Percentiles rank a stretch among this genome's conserved stretches.
phyloP scores from a whole-genome alignment of 2,329 filamentous ascomycete species.

The Penicillium vulpinum region DNA sequence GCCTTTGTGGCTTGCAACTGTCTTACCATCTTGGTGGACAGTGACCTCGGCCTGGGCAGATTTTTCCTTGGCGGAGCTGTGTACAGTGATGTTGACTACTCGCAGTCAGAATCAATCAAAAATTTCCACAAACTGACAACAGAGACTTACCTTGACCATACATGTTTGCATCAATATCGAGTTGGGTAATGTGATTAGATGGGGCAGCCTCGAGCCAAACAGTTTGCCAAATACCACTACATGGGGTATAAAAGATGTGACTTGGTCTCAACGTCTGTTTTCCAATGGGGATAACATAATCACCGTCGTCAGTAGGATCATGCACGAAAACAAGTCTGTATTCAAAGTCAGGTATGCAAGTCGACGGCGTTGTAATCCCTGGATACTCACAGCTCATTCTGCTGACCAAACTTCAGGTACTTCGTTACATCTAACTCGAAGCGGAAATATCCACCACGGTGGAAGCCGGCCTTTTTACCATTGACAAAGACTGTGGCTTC shows the following conservation, averaged over 20 bases:
- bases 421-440: slow-evolving; percentile 62
- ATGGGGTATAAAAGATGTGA: slow-evolving; percentile 69
- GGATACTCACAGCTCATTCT: slow-evolving; percentile 56
- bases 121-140: background rate
- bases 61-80: slow-evolving; percentile 44
- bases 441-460: slow-evolving; percentile 63
- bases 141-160: slow-evolving; percentile 50
- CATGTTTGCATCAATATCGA: slow-evolving; percentile 61
- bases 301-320: slow-evolving; percentile 63
- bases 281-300: slow-evolving; percentile 62
- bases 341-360: background rate
- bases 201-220: slow-evolving; percentile 71
- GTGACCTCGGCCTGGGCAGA: slow-evolving; percentile 41
- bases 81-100: slow-evolving; percentile 58
- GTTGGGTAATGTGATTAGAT: slow-evolving; percentile 55
- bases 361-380: background rate
- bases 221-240: slow-evolving; percentile 72
- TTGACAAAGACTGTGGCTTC: slow-evolving; percentile 60
- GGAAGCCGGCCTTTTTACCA: slow-evolving; percentile 51
- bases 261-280: slow-evolving; percentile 59
- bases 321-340: slow-evolving; percentile 63
- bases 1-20: slow-evolving; percentile 49
- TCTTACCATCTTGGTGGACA: slow-evolving; percentile 39
- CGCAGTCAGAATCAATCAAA: background rate
- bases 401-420: slow-evolving; percentile 40